A percentile compares a stretch with the other conserved stretches of the same genome.
Evolutionary conservation across 768 basidiomycete species (phyloP).

Genomic region (Amanita pseudoporphyria): DNA sequence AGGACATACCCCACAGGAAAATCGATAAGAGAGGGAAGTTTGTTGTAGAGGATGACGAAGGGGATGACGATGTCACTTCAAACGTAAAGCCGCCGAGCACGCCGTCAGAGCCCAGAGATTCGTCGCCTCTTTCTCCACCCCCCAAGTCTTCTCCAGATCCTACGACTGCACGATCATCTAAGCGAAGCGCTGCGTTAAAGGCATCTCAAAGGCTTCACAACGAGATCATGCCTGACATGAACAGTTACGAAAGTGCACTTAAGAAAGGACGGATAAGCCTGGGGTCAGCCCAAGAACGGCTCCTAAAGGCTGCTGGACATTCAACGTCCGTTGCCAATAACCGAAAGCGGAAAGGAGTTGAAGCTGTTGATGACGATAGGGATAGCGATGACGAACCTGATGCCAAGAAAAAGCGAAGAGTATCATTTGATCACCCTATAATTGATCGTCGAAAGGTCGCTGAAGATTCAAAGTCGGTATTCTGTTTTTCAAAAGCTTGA

Average conservation of each 20-base stretch:
- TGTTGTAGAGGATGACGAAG: not conserved
- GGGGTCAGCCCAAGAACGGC: not conserved
- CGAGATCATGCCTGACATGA: constrained; percentile 71
- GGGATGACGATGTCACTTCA: constrained; percentile 2
- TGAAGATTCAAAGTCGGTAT: not conserved
- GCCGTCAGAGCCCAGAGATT: not conserved
- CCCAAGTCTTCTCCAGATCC: not conserved
- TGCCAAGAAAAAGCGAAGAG: constrained; percentile 12
- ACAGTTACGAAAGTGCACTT: constrained; percentile 61
- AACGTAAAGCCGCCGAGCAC: constrained; percentile 2
- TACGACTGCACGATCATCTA: constrained; percentile 12
- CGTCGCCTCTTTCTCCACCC: constrained; percentile 1
- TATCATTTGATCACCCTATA: not conserved
- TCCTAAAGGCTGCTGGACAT: not conserved
- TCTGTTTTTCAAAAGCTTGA: not conserved
- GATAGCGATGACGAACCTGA: constrained; percentile 4
- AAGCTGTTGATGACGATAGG: too few relatives aligned
- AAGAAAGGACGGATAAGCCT: constrained; percentile 15
- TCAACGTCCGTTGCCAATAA: not conserved
- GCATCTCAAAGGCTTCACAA: constrained; percentile 46
- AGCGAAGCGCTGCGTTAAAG: constrained; percentile 33
- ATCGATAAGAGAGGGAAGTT: not conserved
- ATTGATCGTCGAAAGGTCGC: constrained; percentile 9
- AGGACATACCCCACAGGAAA: not conserved
- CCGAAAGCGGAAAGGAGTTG: constrained; percentile 9